These are phyloP conservation scores for Vigna mungo DNA, from an alignment of 306 rosid genomes.

Conservation along the genomic window DNA sequence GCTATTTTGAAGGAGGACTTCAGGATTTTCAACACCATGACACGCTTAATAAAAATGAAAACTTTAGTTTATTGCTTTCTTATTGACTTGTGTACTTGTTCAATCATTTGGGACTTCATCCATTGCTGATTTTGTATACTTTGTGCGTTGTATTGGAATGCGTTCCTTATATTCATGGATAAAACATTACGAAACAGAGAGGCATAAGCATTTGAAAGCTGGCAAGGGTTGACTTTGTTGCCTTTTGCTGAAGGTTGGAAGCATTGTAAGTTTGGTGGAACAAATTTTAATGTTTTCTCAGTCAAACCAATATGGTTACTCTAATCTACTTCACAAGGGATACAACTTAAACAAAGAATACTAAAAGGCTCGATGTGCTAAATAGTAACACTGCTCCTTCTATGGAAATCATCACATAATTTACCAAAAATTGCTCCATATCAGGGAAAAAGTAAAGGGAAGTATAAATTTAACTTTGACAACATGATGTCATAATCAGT, in stretches of 20 bases:
- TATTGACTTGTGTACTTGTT: conserved; percentile 67
- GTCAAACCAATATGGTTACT: conserved; percentile 19
- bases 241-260: conserved; percentile 36
- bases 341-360: neutral
- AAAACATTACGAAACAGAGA: conserved; percentile 51
- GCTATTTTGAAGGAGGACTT: conserved; percentile 58
- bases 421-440: conserved; percentile 22
- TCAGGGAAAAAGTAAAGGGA: too few species aligned
- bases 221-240: conserved; percentile 54
- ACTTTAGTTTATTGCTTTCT: conserved; percentile 39
- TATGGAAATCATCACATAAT: conserved; percentile 25
- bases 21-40: conserved; percentile 49
- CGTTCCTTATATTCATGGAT: conserved; percentile 49
- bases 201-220: conserved; percentile 64
- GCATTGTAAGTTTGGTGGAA: neutral
- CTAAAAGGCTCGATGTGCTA: neutral
- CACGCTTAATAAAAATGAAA: conserved; percentile 4
- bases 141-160: conserved; percentile 42
- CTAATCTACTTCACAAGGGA: neutral
- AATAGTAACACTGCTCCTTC: conserved; percentile 5
- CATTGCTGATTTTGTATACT: conserved; percentile 56
- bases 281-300: conserved; percentile 2
- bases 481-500: too few species aligned
- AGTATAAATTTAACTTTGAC: too few species aligned
- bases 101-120: conserved; percentile 57